A percentile compares a stretch with the other conserved stretches of the same genome.
phyloP scores from a whole-genome alignment of 805 yeast genomes.

The Suhomyces prunicola region DNA sequence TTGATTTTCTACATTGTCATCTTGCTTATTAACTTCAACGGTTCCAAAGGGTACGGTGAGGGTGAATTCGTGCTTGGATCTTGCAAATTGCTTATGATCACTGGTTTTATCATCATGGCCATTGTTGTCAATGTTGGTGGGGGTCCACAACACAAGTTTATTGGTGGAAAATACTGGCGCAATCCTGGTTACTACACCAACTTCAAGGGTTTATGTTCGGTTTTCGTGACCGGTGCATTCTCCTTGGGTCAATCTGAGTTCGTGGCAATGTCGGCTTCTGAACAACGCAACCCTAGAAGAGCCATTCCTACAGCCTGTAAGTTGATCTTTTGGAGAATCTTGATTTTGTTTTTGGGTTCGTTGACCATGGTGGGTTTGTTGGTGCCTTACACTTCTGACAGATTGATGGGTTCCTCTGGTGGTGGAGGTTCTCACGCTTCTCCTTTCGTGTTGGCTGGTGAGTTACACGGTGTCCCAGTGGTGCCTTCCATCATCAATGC shows the following conservation, averaged over 20 bases:
- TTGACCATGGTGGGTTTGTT: slow-evolving; percentile 32
- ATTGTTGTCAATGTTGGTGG: slow-evolving; percentile 38
- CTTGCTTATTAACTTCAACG: slow-evolving; percentile 42
- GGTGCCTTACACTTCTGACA: slow-evolving; percentile 23
- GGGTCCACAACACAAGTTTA: slow-evolving; percentile 22
- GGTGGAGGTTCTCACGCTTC: slow-evolving; percentile 33
- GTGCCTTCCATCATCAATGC: slow-evolving; percentile 43
- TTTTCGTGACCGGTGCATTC: slow-evolving; percentile 40
- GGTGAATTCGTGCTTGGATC: slow-evolving; percentile 41
- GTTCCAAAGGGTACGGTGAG: slow-evolving; percentile 47
- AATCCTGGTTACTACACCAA: slow-evolving; percentile 37
- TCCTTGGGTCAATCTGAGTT: slow-evolving; percentile 42
- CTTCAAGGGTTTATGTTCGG: slow-evolving; percentile 40
- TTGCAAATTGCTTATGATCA: slow-evolving; percentile 33
- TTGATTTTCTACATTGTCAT: slow-evolving; percentile 49
- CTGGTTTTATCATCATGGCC: slow-evolving; percentile 41
- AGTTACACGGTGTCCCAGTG: slow-evolving; percentile 35
- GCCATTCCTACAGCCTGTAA: slow-evolving; percentile 42
- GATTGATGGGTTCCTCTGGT: slow-evolving; percentile 25
- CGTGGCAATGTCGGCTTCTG: slow-evolving; percentile 37
- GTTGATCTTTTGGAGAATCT: slow-evolving; percentile 37
- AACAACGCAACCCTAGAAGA: slow-evolving; percentile 35
- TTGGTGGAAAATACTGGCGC: slow-evolving; percentile 43
- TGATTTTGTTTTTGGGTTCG: slow-evolving; percentile 39
- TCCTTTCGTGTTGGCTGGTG: slow-evolving; percentile 43